Conservation (phyloP, 345 rosid genomes). For the Populus euphratica region DNA sequence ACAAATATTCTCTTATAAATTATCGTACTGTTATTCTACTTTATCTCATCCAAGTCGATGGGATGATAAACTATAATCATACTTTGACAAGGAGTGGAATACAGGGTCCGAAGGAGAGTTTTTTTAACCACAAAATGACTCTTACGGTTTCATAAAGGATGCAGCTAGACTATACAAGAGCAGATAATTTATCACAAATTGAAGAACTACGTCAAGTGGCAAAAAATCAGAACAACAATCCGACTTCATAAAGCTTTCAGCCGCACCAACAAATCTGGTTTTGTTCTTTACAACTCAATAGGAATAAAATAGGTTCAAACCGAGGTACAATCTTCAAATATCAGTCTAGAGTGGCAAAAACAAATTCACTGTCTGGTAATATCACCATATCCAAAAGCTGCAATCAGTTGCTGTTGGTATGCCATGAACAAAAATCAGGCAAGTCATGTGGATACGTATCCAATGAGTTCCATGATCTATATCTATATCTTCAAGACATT, state of each 20-base stretch:
- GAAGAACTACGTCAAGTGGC: background rate
- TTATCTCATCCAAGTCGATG: background rate
- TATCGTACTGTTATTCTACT: too few relatives aligned
- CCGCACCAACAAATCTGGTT: conserved; percentile 20
- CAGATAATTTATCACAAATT: conserved; percentile 1
- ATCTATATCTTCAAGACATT: conserved; percentile 40
- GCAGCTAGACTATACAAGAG: background rate
- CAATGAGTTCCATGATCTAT: conserved; percentile 21
- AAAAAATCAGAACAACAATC: conserved; percentile 1
- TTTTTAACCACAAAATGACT: too few relatives aligned
- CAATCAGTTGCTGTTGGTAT: conserved; percentile 22
- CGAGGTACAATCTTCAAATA: conserved; percentile 22
- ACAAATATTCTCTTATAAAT: background rate
- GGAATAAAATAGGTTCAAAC: conserved; percentile 26
- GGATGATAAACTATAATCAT: background rate
- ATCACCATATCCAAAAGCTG: conserved; percentile 21
- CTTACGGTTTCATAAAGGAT: background rate
- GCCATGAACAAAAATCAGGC: conserved; percentile 36
- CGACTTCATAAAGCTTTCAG: conserved; percentile 11
- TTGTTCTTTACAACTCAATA: conserved; percentile 26
- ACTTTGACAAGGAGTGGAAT: background rate
- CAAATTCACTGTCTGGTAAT: conserved; percentile 16
- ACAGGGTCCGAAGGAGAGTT: too few relatives aligned
- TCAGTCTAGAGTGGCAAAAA: conserved; percentile 21
- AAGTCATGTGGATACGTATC: conserved; percentile 8